Evolutionary conservation across 2,329 filamentous ascomycete genomes (phyloP).

Genomic region (Graphilbum ipis-grandicollis): DNA sequence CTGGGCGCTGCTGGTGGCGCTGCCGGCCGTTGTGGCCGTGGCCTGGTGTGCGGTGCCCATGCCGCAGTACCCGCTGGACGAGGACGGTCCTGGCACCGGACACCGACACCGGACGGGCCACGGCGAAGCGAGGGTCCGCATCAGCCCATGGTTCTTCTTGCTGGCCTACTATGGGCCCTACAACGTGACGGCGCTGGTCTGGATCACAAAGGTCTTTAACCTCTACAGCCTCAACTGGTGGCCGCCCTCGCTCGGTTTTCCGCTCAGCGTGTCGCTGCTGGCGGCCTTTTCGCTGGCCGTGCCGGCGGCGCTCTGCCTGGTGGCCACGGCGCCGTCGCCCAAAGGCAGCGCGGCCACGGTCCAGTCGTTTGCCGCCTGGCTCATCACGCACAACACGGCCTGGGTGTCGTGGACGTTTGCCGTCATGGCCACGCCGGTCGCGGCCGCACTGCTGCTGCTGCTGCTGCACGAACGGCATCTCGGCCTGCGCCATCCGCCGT

Average conservation of each 20-base stretch:
- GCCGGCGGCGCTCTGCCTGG: constrained; percentile 43
- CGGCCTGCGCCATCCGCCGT: constrained; percentile 39
- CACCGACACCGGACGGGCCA: constrained; percentile 37
- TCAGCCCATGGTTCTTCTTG: constrained; percentile 58
- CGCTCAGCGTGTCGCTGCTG: constrained; percentile 43
- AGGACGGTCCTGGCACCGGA: constrained; percentile 14
- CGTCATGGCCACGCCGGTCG: constrained; percentile 52
- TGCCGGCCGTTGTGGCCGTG: constrained; percentile 43
- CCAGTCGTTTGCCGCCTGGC: no score
- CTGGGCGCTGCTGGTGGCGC: constrained; percentile 40
- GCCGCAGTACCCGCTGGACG: constrained; percentile 39
- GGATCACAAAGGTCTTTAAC: constrained; percentile 58
- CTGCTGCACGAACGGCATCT: constrained; percentile 47
- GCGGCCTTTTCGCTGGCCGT: constrained; percentile 39
- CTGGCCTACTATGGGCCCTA: constrained; percentile 55
- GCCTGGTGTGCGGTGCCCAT: constrained; percentile 49
- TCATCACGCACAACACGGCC: constrained; percentile 45
- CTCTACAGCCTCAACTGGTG: constrained; percentile 57
- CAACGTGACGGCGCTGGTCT: constrained; percentile 48
- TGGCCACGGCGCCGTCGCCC: no score
- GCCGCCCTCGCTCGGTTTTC: constrained; percentile 46
- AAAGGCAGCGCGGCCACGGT: no score
- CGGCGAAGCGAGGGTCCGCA: constrained; percentile 42
- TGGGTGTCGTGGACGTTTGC: constrained; percentile 56
- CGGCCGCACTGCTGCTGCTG: constrained; percentile 46